A percentile compares a stretch with the other conserved stretches of the same genome.
Evolutionary conservation across 2,329 filamentous ascomycete genomes (phyloP).

Genomic region (Calonectria montana): DNA sequence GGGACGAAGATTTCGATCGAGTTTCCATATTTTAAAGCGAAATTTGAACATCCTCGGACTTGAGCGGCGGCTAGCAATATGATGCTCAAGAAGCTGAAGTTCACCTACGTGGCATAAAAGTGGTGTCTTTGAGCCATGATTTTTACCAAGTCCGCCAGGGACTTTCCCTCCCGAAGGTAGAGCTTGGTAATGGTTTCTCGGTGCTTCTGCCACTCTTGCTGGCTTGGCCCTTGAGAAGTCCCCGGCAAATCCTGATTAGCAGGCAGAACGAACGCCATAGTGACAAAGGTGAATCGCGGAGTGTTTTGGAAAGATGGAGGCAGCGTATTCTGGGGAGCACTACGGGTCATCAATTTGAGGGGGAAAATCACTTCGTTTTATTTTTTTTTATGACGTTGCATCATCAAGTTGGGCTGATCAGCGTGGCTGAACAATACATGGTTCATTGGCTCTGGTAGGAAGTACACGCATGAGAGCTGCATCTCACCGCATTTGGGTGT

Average conservation of each 20-base stretch:
- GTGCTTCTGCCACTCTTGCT: neutral
- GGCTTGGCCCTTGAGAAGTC: neutral
- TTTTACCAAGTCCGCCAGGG: neutral
- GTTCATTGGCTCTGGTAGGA: neutral
- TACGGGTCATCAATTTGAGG: neutral
- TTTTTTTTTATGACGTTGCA: neutral
- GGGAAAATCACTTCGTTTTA: neutral
- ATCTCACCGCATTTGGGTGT: neutral
- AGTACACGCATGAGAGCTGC: neutral
- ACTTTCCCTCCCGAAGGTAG: neutral
- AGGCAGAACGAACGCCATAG: neutral
- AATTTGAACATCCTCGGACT: constrained; percentile 20
- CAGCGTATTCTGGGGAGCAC: neutral
- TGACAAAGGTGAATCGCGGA: neutral
- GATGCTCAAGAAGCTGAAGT: no score
- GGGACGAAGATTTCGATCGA: constrained; percentile 7
- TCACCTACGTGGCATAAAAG: constrained; percentile 6
- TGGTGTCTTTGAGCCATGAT: constrained; percentile 1
- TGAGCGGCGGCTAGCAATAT: neutral
- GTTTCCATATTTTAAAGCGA: constrained; percentile 15
- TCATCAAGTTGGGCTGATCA: neutral
- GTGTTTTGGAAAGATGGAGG: neutral
- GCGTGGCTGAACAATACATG: neutral
- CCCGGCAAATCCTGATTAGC: neutral
- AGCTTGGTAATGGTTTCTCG: neutral